Evolutionary conservation across 306 rosid species (phyloP).

Genomic region (Neltuma alba): DNA sequence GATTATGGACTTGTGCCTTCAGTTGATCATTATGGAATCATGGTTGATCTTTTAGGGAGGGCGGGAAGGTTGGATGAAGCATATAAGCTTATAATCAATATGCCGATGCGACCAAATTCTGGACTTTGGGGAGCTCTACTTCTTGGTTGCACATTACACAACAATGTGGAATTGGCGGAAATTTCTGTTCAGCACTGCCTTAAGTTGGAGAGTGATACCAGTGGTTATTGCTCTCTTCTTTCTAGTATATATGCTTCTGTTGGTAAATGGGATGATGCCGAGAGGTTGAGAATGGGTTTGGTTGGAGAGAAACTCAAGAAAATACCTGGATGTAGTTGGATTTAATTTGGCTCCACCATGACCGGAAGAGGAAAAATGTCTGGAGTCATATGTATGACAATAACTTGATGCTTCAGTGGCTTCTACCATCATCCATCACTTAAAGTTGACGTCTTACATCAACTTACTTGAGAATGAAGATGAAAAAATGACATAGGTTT

Average conservation of each 20-base stretch:
- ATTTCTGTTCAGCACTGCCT: constrained; percentile 66
- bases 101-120: constrained; percentile 65
- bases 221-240: constrained; percentile 64
- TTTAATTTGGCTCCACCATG: constrained; percentile 25
- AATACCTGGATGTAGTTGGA: constrained; percentile 74
- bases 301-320: constrained; percentile 47
- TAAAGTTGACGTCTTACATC: background rate
- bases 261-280: constrained; percentile 64
- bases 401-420: constrained; percentile 4
- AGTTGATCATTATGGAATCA: constrained; percentile 64
- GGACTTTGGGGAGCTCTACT: constrained; percentile 81
- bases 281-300: constrained; percentile 44
- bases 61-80: constrained; percentile 69
- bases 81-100: constrained; percentile 53
- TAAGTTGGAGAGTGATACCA: constrained; percentile 53
- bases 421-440: constrained; percentile 16
- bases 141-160: constrained; percentile 63
- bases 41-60: constrained; percentile 78
- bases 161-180: constrained; percentile 63
- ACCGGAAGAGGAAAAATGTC: constrained; percentile 17
- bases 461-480: background rate
- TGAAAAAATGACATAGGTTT: constrained; percentile 1
- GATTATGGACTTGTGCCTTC: constrained; percentile 55
- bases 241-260: constrained; percentile 58
- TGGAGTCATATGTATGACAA: background rate